These are phyloP conservation scores for Salix caprea DNA, from an alignment of 345 rosid species.

Conservation along the genomic window DNA sequence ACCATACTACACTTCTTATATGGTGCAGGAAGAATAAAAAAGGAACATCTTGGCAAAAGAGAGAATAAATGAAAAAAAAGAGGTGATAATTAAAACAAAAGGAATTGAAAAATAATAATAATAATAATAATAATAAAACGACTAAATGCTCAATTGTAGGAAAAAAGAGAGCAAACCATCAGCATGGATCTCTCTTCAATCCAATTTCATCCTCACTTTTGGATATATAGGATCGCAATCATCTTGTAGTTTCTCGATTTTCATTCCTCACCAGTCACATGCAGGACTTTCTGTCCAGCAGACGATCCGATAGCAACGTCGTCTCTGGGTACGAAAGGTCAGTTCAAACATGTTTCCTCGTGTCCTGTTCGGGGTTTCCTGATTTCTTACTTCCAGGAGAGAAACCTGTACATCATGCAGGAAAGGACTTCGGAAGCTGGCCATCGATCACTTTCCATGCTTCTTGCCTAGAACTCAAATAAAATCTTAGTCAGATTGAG, in stretches of 20 bases:
- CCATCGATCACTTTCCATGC: constrained; percentile 38
- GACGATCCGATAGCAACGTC: not conserved
- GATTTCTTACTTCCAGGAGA: not conserved
- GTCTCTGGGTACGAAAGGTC: not conserved
- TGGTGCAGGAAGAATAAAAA: not conserved
- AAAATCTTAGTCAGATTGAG: constrained; percentile 4
- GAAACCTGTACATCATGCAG: not conserved
- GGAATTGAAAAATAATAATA: not conserved
- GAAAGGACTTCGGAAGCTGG: not conserved
- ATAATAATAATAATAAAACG: not conserved
- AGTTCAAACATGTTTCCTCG: not conserved
- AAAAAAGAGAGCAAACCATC: not conserved
- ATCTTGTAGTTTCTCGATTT: not conserved
- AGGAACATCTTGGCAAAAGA: too few species aligned
- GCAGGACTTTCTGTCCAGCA: not conserved
- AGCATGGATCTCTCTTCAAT: not conserved
- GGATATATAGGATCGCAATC: not conserved
- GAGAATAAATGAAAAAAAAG: too few species aligned
- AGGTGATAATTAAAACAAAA: too few species aligned
- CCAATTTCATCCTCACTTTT: not conserved
- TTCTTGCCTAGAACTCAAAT: constrained; percentile 43
- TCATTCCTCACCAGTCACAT: not conserved
- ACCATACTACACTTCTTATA: not conserved
- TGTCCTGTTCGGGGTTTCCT: not conserved
- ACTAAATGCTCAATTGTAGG: not conserved